Base-by-base conservation (phyloP, 306 rosid species). In the Vigna hirtella region DNA sequence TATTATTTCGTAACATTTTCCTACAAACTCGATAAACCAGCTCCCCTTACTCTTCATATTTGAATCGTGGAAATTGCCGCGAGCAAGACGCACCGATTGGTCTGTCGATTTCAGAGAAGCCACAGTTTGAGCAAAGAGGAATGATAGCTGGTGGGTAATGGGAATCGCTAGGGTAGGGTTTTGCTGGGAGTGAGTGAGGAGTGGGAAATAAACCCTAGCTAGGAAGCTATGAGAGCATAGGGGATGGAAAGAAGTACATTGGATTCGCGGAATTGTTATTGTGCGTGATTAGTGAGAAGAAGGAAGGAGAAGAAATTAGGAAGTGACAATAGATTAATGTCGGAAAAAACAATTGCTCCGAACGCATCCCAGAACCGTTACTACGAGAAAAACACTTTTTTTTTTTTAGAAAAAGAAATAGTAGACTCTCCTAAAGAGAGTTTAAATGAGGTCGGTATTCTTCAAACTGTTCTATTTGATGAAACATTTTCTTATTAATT, bases 201-300 rank as follows among this genome's bases (percentile, higher is more conserved):
- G 47, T 32, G 15, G 10, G 71, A 28, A 45, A 77, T 55, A 57
- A 77, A 77, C 81, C 81, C 81, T 68, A 80, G 17, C 40, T 43
- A 79, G 24, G 4, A 17, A 50, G n/a, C 4, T 20, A 22, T 3
- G 16, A 28, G 12, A 24, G 50, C 38, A 17, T 78, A 28, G 36
- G 48, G 55, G n/a, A 51, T 32, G 8, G 2, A 55, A 45, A 28
- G 1, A 57, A 32, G 51, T 6, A 9, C 77, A 78, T 66, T 66
- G 32, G 70, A 43, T 24, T 71, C 5, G 9, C 15, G 12, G 13
- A 43, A 62, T 18, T 79, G 72, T 57, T 43, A 4, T 36, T 63
- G 34, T 18, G 72, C 2, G 74, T 6, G 48, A 66, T 26, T 32
- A 43, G 61, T 59, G 77, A 63, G 67, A 79, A n/a, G 51, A 61